Base-by-base conservation (phyloP, 2,329 filamentous ascomycete species). In the Nigrograna mackinnonii region DNA sequence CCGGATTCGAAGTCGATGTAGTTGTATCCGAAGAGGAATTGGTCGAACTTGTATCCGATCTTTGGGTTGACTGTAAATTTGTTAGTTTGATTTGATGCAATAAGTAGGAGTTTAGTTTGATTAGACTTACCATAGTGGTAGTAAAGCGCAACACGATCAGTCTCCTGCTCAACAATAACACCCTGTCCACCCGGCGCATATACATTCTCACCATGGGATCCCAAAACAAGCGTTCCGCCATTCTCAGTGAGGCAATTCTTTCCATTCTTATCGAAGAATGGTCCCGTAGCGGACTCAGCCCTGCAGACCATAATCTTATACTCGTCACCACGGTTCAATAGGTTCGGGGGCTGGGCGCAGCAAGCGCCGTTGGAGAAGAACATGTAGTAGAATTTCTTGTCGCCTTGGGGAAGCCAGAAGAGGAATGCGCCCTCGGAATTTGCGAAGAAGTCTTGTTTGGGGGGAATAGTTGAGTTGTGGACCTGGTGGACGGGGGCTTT, bases 251-350 rank as follows among this genome's bases (percentile, higher is more conserved):
- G 81, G 40, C 64, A 67, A 26, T 53, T 39, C 24, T 40, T 54
- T 3, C 55, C 60, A 0, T 47, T 30, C 13, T 42, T 24, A 37
- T 65, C 61, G 12, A 52, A 74, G 53, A 80, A 87, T 1, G 69
- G 71, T 0, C 80, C 74, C 0, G 67, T 78, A 4, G 75, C 68
- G 3, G 62, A 68, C 0, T 64, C 65, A 7, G 78, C 79, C 6
- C 81, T 71, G 62, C 84, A 86, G 11, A 85, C 81, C 49, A 75
- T 78, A 57, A 86, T 79, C 50, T 76, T 77, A 58, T 87, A 87
- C 62, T 85, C 84, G 20, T 73, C 68, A 3, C 82, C 82, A 0
- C 73, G 45, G 0, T 76, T 70, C 0, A 80, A 79, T 34, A 65
- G 66, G 26, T 56, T 62, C 0, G 57, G 63, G 42, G 81, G 75